A percentile compares a stretch with the other conserved stretches of the same genome.
Conservation (phyloP, 176 grass and related monocot species). For the Bromus sterilis region DNA sequence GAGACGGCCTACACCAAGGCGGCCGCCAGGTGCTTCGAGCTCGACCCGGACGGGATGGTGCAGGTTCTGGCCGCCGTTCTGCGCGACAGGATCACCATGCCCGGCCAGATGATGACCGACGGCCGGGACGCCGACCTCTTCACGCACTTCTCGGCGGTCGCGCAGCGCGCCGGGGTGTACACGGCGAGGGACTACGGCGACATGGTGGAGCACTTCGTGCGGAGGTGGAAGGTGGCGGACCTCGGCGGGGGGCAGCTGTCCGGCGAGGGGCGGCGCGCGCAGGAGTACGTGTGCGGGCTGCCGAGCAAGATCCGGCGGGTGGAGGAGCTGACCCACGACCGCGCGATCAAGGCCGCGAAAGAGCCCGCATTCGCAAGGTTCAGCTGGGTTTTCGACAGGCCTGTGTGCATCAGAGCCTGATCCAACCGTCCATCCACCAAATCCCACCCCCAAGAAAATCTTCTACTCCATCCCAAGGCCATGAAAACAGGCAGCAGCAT, state of each 20-base stretch:
- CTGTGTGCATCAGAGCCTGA: slow-evolving; percentile 3
- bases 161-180: not conserved
- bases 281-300: not conserved
- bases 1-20: not conserved
- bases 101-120: not conserved
- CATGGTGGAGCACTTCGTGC: slow-evolving; percentile 3
- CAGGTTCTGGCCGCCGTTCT: not conserved
- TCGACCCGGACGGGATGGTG: slow-evolving; percentile 8
- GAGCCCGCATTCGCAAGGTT: not conserved
- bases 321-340: not conserved
- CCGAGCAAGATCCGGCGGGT: not conserved
- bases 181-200: not conserved
- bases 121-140: not conserved
- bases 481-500: not conserved
- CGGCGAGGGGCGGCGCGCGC: not conserved
- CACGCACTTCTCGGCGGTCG: not conserved
- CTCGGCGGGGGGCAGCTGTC: not conserved
- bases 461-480: not conserved
- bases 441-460: not conserved
- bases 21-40: not conserved
- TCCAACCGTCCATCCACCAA: not conserved
- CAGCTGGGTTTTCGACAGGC: slow-evolving; percentile 33
- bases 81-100: not conserved
- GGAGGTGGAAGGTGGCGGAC: not conserved
- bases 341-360: not conserved